Evolutionary conservation across 2,329 filamentous ascomycete genomes (phyloP).

Genomic region (Pseudocercospora musae): DNA sequence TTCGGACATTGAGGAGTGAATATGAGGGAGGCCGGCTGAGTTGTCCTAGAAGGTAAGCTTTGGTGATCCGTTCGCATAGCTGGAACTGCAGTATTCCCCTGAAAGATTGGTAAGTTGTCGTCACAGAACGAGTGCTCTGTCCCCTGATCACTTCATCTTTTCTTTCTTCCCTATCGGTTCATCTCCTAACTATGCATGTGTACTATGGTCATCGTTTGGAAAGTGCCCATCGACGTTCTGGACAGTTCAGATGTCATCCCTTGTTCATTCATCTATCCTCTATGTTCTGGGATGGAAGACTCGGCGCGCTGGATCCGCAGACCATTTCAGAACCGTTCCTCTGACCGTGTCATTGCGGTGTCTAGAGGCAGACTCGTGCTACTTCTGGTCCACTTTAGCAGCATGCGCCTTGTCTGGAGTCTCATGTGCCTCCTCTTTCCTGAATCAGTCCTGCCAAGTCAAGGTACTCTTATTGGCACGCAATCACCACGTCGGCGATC

Average conservation of each 20-base stretch:
- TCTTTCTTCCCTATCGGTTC: background rate
- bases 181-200: background rate
- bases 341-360: background rate
- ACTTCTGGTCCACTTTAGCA: background rate
- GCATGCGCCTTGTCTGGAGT: background rate
- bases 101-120: background rate
- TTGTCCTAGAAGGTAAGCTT: background rate
- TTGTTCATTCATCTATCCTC: background rate
- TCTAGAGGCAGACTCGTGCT: background rate
- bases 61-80: background rate
- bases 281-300: background rate
- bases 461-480: background rate
- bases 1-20: background rate
- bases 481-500: background rate
- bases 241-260: background rate
- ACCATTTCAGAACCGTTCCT: background rate
- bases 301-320: background rate
- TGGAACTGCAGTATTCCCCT: background rate
- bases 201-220: background rate
- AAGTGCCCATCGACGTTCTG: background rate
- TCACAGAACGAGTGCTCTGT: background rate
- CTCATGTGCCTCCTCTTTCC: background rate
- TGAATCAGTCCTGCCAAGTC: background rate
- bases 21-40: background rate
- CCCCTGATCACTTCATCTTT: background rate